Conservation (phyloP, 345 rosid species). For the Erodium maritimum region DNA sequence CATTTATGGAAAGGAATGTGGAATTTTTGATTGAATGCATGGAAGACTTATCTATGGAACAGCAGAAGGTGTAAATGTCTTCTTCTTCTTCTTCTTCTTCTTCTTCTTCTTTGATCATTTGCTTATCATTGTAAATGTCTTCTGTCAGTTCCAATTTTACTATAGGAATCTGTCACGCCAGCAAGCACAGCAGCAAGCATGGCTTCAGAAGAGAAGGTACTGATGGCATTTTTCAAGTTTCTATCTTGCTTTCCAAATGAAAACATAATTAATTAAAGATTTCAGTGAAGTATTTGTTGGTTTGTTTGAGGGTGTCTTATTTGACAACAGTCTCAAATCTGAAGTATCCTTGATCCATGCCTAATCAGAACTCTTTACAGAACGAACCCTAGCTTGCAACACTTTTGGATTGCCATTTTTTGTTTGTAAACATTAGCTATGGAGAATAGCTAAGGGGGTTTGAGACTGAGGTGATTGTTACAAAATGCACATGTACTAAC, state of each 20-base stretch:
- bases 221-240: not conserved
- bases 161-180: conserved; percentile 80
- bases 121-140: conserved; percentile 4
- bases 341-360: no score
- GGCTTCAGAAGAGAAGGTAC: conserved; percentile 98
- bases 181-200: conserved; percentile 94
- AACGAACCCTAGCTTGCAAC: no score
- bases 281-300: not conserved
- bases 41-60: conserved; percentile 88
- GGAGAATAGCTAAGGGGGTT: no score
- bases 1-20: conserved; percentile 76
- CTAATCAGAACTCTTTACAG: no score
- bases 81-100: conserved; percentile 1
- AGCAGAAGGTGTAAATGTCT: conserved; percentile 62
- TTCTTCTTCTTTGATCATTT: not conserved
- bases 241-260: not conserved
- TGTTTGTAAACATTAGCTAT: no score
- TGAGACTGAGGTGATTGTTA: no score
- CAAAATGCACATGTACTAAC: no score
- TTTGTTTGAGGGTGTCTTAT: not conserved
- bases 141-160: conserved; percentile 74
- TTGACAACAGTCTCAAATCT: no score
- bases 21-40: conserved; percentile 96
- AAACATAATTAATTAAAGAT: not conserved
- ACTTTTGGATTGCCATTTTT: no score